phyloP scores from a whole-genome alignment of 805 yeast genomes.

The Saccharomycopsis sp. region DNA sequence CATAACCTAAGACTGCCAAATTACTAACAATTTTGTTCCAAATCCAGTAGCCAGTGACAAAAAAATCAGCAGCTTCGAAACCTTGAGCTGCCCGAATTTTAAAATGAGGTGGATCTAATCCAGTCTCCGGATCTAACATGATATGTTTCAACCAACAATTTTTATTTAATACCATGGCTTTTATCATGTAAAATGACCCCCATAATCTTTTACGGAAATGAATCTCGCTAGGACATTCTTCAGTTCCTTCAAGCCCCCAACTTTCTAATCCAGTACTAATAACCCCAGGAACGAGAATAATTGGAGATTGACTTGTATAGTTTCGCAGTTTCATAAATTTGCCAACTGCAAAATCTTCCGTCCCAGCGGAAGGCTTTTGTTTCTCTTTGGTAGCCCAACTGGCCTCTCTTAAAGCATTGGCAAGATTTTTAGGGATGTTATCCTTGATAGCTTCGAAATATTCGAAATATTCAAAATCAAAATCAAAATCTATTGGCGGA shows the following conservation, averaged over 20 bases:
- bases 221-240: conserved; percentile 72
- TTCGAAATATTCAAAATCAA: conserved; percentile 18
- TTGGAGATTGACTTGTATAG: conserved; percentile 59
- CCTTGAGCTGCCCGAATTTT: conserved; percentile 90
- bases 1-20: conserved; percentile 89
- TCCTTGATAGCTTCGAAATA: conserved; percentile 15
- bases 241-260: conserved; percentile 76
- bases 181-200: conserved; percentile 95
- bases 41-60: conserved; percentile 96
- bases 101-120: conserved; percentile 82
- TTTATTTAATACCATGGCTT: conserved; percentile 87
- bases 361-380: conserved; percentile 40
- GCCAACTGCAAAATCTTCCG: conserved; percentile 89
- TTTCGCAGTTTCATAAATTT: conserved; percentile 49
- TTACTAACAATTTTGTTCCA: conserved; percentile 97
- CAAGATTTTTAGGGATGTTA: conserved; percentile 14
- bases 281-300: conserved; percentile 92
- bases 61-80: conserved; percentile 93
- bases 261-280: conserved; percentile 91
- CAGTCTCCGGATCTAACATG: conserved; percentile 84
- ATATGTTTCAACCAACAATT: conserved; percentile 90
- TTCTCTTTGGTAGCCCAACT: conserved; percentile 10
- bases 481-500: conserved; percentile 17
- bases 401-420: conserved; percentile 17
- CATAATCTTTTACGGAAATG: conserved; percentile 90